These are phyloP conservation scores for Excoecaria agallocha DNA, from an alignment of 345 rosid species.

Conservation along the genomic window DNA sequence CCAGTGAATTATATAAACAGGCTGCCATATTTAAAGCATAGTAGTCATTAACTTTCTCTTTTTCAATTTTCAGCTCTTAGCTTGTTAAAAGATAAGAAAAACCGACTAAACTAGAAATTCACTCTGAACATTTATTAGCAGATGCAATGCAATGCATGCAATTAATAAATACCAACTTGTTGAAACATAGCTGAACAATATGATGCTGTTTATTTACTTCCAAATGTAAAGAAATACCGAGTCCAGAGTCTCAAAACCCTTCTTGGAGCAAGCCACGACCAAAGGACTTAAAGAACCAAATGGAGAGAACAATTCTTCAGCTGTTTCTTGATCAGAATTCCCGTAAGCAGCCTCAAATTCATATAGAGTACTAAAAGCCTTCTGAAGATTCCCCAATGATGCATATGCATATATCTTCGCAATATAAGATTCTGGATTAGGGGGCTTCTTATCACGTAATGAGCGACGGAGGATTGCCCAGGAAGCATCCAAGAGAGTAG, in stretches of 20 bases:
- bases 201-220: background rate
- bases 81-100: background rate
- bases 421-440: conserved; percentile 66
- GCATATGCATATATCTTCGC: conserved; percentile 81
- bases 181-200: background rate
- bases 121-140: background rate
- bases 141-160: background rate
- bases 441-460: conserved; percentile 61
- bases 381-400: conserved; percentile 69
- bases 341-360: conserved; percentile 70
- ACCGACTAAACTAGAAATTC: background rate
- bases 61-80: background rate
- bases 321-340: conserved; percentile 35
- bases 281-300: conserved; percentile 75
- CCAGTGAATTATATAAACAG: background rate
- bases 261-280: conserved; percentile 80
- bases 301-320: conserved; percentile 78
- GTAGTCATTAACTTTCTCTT: background rate
- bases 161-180: background rate
- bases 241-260: conserved; percentile 85
- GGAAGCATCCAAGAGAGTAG: conserved; percentile 72
- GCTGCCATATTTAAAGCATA: background rate
- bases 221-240: conserved; percentile 42
- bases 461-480: conserved; percentile 69
- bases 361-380: conserved; percentile 61